A percentile compares a stretch with the other conserved stretches of the same genome.
phyloP scores from a whole-genome alignment of 495 filamentous ascomycete genomes.

The Ramalina intermedia region DNA sequence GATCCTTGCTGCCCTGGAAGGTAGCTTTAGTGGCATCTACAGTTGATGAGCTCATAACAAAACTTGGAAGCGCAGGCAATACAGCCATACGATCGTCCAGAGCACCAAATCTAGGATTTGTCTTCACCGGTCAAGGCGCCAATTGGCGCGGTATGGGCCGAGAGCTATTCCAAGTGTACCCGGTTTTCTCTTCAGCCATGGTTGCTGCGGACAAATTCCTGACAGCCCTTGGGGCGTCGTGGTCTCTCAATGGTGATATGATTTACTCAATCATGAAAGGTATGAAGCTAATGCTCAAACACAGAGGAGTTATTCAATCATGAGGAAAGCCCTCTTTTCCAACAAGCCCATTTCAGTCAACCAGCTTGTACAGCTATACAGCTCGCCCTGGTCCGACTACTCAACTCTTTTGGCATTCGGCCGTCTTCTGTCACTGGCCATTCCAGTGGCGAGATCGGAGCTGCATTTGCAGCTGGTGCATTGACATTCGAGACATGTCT shows the following conservation, averaged over 20 bases:
- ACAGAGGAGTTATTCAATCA: background rate
- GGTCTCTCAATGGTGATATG: background rate
- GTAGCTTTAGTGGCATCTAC: background rate
- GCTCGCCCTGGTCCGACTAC: constrained; percentile 22
- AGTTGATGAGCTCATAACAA: background rate
- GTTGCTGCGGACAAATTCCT: background rate
- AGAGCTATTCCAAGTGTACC: constrained; percentile 13
- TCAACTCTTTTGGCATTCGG: constrained; percentile 21
- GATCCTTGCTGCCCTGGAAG: constrained; percentile 3
- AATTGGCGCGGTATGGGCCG: constrained; percentile 23
- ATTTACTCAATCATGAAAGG: too few species aligned
- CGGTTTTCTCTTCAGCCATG: background rate
- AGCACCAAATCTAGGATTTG: constrained; percentile 1
- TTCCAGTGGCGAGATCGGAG: constrained; percentile 29
- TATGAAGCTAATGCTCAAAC: too few species aligned
- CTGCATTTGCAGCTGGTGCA: constrained; percentile 21
- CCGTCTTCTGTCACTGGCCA: constrained; percentile 24
- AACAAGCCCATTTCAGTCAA: constrained; percentile 17
- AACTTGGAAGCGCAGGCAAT: background rate
- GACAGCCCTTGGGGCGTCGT: background rate
- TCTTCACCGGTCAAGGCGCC: constrained; percentile 26
- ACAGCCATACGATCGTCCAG: background rate
- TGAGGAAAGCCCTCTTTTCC: background rate
- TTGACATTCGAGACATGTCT: constrained; percentile 15
- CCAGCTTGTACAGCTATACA: constrained; percentile 27